These are phyloP conservation scores for Cercospora sp. DNA, from an alignment of 2,329 filamentous ascomycete genomes.

Conservation along the genomic window DNA sequence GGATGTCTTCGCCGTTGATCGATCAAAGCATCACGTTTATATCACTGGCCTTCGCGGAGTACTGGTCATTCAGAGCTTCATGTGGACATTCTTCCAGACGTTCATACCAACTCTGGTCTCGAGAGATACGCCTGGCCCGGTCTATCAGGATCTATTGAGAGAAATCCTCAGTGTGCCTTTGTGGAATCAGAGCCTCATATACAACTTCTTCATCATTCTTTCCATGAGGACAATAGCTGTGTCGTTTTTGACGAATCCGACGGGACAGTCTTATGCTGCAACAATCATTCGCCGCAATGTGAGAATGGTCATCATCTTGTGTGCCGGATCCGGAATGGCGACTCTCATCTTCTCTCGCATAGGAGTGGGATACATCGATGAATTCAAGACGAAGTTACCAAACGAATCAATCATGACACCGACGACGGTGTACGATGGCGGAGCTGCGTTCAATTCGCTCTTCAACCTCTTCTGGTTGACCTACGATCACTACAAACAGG, in stretches of 20 bases:
- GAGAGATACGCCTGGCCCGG: conserved; percentile 40
- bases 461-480: conserved; percentile 51
- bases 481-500: conserved; percentile 42
- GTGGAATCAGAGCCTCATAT: conserved; percentile 50
- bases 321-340: conserved; percentile 44
- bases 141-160: conserved; percentile 46
- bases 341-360: conserved; percentile 40
- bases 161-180: conserved; percentile 49
- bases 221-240: conserved; percentile 48
- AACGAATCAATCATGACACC: conserved; percentile 41
- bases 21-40: conserved; percentile 32
- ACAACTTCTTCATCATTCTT: conserved; percentile 49
- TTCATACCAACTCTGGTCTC: conserved; percentile 48
- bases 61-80: conserved; percentile 46
- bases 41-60: conserved; percentile 49
- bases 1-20: not conserved
- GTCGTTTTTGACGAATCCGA: conserved; percentile 44
- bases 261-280: conserved; percentile 40
- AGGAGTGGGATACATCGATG: conserved; percentile 39
- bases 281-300: conserved; percentile 47
- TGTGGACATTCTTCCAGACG: conserved; percentile 49
- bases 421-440: conserved; percentile 40
- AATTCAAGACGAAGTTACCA: conserved; percentile 41
- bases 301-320: conserved; percentile 45
- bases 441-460: conserved; percentile 49